Evolutionary conservation across 2,329 filamentous ascomycete species (phyloP), one percentile per base, ranked within the genome.

Genomic region (Gremmenia infestans): DNA sequence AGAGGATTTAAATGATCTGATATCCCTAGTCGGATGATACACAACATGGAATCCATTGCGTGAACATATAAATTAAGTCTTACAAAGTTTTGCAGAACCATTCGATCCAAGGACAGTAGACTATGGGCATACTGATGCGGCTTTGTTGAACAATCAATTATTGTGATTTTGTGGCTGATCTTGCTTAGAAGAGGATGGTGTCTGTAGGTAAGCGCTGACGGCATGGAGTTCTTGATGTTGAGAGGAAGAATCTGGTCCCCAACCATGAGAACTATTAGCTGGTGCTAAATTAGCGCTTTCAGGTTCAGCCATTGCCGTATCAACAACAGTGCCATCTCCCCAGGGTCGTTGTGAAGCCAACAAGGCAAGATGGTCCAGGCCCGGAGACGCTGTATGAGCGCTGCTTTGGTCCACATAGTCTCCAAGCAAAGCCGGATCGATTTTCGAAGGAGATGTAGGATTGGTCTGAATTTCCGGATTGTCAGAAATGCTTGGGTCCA

Each of bases 261-360:
- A 63, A 22, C 46, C 52, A 9, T 58, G 60, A 22, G 53, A 32
- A 22, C 57, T 54, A 48, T 50, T 48, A 46, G 55, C 56, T 28
- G 56, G 48, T 25, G 55, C 58, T 17, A 63, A 39, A 9, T 48
- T 51, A 42, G 52, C 48, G 36, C 53, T 54, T 19, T 42, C 57
- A 35, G 55, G 49, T 40, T 61, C 60, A 17, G 53, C 55, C 60
- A 61, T 61, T 4, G 53, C 48, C 17, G 60, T 39, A 55, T 65
- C 63, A 54, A 54, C 61, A 54, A 55, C 57, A 39, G 48, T 52
- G 28, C 56, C 55, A 39, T 60, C 60, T 50, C 58, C 59, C 58
- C 57, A 62, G 50, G 62, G 54, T 50, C 58, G 60, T 46, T 62
- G 59, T 32, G 60, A 61, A 42, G 62, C 62, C 32, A 64, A 56